These are phyloP conservation scores for Colletotrichum salicis DNA, from an alignment of 2,329 filamentous ascomycete species.

Conservation along the genomic window DNA sequence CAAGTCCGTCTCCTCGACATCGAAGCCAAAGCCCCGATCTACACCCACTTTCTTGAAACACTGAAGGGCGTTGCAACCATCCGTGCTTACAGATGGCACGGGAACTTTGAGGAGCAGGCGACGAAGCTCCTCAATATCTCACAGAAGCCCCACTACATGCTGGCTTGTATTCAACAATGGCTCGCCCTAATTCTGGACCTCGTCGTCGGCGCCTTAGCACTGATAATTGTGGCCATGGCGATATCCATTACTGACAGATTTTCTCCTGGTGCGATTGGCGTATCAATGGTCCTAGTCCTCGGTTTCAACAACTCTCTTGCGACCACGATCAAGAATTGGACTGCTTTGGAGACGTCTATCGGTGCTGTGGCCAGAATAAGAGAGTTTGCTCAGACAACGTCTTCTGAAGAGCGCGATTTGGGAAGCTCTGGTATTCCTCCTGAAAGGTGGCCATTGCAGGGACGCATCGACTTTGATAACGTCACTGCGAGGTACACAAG, in stretches of 20 bases:
- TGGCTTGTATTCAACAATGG: slow-evolving; percentile 64
- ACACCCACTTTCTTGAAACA: slow-evolving; percentile 43
- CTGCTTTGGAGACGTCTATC: slow-evolving; percentile 38
- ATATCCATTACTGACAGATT: slow-evolving; percentile 37
- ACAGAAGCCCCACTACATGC: slow-evolving; percentile 63
- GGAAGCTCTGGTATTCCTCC: slow-evolving; percentile 14
- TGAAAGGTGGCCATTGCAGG: slow-evolving; percentile 43
- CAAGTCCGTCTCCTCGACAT: slow-evolving; percentile 46
- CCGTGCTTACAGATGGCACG: slow-evolving; percentile 49
- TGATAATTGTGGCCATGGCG: slow-evolving; percentile 38
- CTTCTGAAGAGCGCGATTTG: slow-evolving; percentile 40
- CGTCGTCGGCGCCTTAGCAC: slow-evolving; percentile 59
- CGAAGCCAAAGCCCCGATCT: slow-evolving; percentile 44
- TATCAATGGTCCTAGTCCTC: slow-evolving; percentile 8
- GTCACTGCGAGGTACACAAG: slow-evolving; percentile 42
- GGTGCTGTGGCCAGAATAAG: slow-evolving; percentile 16
- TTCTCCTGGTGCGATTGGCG: slow-evolving; percentile 42
- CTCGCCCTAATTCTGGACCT: slow-evolving; percentile 62
- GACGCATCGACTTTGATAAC: slow-evolving; percentile 41
- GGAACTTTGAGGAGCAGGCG: slow-evolving; percentile 37
- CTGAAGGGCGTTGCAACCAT: slow-evolving; percentile 42
- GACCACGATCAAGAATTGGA: slow-evolving; percentile 24
- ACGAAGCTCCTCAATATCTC: slow-evolving; percentile 48
- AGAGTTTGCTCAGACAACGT: slow-evolving; percentile 35
- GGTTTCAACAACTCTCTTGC: slow-evolving; percentile 7